These are phyloP conservation scores for Citrullus mucosospermus DNA, from an alignment of 306 rosid genomes.

Conservation along the genomic window DNA sequence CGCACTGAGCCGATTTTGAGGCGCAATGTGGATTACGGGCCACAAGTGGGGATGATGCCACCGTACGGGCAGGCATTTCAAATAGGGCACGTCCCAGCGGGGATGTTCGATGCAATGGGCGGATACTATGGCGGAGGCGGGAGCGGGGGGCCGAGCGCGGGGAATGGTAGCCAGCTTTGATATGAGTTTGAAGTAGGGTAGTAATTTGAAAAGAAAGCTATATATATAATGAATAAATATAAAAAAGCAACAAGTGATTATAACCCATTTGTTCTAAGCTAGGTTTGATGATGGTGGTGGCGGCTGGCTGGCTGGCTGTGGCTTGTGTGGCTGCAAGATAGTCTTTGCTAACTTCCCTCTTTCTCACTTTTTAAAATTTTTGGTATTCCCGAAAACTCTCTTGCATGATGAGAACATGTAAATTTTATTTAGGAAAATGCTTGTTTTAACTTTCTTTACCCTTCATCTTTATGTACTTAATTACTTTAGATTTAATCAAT, in stretches of 20 bases:
- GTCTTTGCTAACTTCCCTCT: neutral
- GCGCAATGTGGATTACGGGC: slow-evolving; percentile 12
- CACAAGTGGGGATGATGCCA: neutral
- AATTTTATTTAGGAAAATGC: too few species aligned
- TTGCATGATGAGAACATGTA: neutral
- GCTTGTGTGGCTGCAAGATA: neutral
- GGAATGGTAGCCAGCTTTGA: neutral
- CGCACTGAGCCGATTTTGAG: slow-evolving; percentile 10
- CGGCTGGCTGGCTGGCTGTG: neutral
- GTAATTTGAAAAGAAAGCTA: neutral
- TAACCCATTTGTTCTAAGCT: neutral
- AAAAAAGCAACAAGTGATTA: neutral
- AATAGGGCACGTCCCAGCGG: neutral
- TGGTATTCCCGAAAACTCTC: neutral
- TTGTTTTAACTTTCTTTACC: too few species aligned
- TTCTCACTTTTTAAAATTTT: neutral
- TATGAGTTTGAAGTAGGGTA: neutral
- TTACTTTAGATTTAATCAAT: neutral
- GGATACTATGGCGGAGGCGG: slow-evolving; percentile 1
- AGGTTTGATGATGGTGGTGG: neutral
- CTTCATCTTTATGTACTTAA: neutral
- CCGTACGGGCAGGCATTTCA: slow-evolving; percentile 15
- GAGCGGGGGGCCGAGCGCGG: neutral
- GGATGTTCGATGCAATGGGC: slow-evolving; percentile 17
- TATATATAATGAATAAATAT: neutral